A percentile compares a stretch with the other conserved stretches of the same genome.
These are phyloP conservation scores for Alternaria sp. DNA, from an alignment of 2,329 filamentous ascomycete species.

Conservation along the genomic window DNA sequence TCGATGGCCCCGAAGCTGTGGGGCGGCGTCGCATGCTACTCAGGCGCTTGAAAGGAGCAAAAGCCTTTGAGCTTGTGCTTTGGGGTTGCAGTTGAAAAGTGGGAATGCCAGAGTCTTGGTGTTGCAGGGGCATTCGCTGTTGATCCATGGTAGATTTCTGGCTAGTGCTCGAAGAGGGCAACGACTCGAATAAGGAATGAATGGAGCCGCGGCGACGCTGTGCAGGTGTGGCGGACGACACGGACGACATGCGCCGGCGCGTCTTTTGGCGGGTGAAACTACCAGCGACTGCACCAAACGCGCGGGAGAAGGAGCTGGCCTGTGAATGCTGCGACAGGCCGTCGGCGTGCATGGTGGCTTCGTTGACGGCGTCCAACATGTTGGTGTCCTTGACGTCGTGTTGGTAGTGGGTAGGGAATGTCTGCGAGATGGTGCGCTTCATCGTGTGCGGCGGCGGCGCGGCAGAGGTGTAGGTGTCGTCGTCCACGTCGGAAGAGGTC, in stretches of 20 bases:
- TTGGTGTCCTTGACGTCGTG: slow-evolving; percentile 30
- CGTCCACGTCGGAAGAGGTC: slow-evolving; percentile 54
- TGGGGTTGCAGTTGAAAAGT: slow-evolving; percentile 21
- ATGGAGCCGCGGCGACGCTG: slow-evolving; percentile 39
- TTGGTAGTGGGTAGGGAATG: slow-evolving; percentile 37
- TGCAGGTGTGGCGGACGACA: slow-evolving; percentile 32
- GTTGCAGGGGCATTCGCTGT: slow-evolving; percentile 34
- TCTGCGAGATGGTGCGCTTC: slow-evolving; percentile 49
- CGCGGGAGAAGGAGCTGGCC: slow-evolving; percentile 38
- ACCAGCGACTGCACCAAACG: slow-evolving; percentile 34
- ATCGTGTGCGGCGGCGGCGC: slow-evolving; percentile 31
- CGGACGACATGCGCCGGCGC: slow-evolving; percentile 43
- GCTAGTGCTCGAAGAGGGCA: slow-evolving; percentile 21
- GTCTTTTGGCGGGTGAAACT: slow-evolving; percentile 43
- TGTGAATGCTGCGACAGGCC: slow-evolving; percentile 28
- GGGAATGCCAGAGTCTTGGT: slow-evolving; percentile 44
- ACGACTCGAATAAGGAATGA: slow-evolving; percentile 32
- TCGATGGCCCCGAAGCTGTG: slow-evolving; percentile 36
- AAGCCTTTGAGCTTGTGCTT: slow-evolving; percentile 26
- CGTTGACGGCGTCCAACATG: slow-evolving; percentile 40
- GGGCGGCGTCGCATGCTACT: slow-evolving; percentile 42
- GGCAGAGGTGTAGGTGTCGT: slow-evolving; percentile 30
- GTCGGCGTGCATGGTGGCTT: slow-evolving; percentile 26
- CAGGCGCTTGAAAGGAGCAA: slow-evolving; percentile 35
- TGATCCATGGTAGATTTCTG: slow-evolving; percentile 29